Conservation (phyloP, 2,329 filamentous ascomycete species). For the Hirsutella minnesotensis region DNA sequence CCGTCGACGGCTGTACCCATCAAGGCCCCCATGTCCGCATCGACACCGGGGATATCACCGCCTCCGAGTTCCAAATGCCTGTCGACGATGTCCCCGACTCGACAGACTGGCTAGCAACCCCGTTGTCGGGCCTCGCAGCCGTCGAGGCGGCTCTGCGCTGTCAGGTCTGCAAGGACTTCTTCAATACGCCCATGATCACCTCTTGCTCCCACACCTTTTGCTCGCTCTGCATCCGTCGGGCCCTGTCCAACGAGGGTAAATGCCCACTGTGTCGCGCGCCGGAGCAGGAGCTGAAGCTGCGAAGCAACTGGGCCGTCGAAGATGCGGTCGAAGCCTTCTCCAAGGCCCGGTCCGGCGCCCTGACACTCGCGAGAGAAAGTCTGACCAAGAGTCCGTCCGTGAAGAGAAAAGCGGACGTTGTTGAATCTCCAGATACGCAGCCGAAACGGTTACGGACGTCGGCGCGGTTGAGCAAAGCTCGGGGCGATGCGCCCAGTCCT, state of each 20-base stretch:
- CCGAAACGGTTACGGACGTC: constrained; percentile 43
- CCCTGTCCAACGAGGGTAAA: constrained; percentile 69
- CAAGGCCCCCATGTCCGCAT: not conserved
- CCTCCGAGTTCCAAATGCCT: constrained; percentile 13
- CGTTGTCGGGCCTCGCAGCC: constrained; percentile 50
- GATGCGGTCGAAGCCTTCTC: constrained; percentile 75
- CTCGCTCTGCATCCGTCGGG: constrained; percentile 85
- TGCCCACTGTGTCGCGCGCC: constrained; percentile 72
- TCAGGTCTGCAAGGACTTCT: constrained; percentile 98
- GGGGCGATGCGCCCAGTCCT: constrained; percentile 17
- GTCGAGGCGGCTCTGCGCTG: constrained; percentile 84
- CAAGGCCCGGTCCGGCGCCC: constrained; percentile 46
- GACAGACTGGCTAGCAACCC: constrained; percentile 73
- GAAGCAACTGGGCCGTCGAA: constrained; percentile 74
- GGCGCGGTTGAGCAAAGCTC: constrained; percentile 32
- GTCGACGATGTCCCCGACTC: constrained; percentile 50
- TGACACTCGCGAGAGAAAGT: constrained; percentile 48
- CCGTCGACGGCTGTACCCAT: not conserved
- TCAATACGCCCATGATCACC: constrained; percentile 86
- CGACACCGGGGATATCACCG: not conserved
- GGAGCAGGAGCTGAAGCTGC: constrained; percentile 75
- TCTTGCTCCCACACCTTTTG: constrained; percentile 94
- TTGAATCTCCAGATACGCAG: constrained; percentile 13
- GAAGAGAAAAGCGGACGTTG: constrained; percentile 40
- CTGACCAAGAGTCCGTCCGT: constrained; percentile 10